Evolutionary conservation across 2,329 filamentous ascomycete species (phyloP).

Genomic region (Raffaelea deltoideospora): DNA sequence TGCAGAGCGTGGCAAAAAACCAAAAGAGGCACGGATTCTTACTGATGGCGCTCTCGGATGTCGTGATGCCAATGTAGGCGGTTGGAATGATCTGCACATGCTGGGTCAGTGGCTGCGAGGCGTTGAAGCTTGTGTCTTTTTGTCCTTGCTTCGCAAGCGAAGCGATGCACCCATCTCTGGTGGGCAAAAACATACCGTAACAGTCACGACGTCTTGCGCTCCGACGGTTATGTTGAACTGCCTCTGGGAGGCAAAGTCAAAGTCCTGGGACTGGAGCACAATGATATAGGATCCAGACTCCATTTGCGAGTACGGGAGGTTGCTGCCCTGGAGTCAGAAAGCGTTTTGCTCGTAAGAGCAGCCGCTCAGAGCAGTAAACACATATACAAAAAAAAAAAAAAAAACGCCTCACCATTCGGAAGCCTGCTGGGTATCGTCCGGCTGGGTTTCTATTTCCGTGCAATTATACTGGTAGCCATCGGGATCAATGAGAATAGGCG

Average conservation of each 20-base stretch:
- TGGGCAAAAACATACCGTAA: constrained; percentile 3
- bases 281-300: constrained; percentile 8
- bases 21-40: too few relatives aligned
- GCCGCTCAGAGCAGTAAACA: too few relatives aligned
- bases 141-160: constrained; percentile 1
- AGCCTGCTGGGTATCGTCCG: constrained; percentile 5
- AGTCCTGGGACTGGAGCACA: constrained; percentile 11
- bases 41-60: too few relatives aligned
- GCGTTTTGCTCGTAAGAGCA: too few relatives aligned
- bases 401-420: constrained; percentile 1
- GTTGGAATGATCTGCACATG: too few relatives aligned
- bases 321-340: neutral
- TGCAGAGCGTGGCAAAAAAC: too few relatives aligned
- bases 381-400: neutral
- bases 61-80: too few relatives aligned
- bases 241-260: constrained; percentile 10
- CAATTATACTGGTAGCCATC: constrained; percentile 9
- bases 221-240: constrained; percentile 10
- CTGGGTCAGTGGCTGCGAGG: too few relatives aligned
- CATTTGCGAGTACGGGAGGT: constrained; percentile 3
- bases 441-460: constrained; percentile 6
- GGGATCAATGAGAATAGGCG: constrained; percentile 10
- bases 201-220: constrained; percentile 6
- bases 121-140: too few relatives aligned
- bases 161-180: constrained; percentile 1